Evolutionary conservation across 306 rosid species (phyloP), one percentile per base, ranked within the genome.

Genomic region (Cicer arietinum): DNA sequence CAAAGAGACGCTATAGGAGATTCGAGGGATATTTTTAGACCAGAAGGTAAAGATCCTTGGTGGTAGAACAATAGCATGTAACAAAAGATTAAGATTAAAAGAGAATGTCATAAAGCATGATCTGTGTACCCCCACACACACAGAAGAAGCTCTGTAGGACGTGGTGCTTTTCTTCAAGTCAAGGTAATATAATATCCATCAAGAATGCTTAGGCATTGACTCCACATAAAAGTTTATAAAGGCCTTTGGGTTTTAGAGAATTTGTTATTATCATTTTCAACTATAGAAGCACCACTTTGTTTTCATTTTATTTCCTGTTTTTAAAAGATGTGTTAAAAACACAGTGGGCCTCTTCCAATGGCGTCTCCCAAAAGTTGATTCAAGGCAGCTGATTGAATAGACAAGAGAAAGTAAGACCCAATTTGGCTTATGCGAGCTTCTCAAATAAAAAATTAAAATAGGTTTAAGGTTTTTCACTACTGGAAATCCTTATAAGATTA

Each of bases 301-400:
- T 62, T 7, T 35, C 17, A 12, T 42, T 39, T 62, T 13, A 48
- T 48, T 40, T n/a, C 13, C 7, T n/a, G 13, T 39, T 62, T 40
- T n/a, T 39, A 14, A 8, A 62, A 62, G 12, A 62, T n/a, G 11
- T 62, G 68, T 39, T 77, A 57, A 67, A 64, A 68, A 39, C 62
- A 45, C 57, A 16, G 50, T 25, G 35, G 12, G 51, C 62, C 43
- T 58, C 63, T 59, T 48, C 35, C 53, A 47, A 63, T 69, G 71
- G 46, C n/a, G n/a, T 59, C 62, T 40, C 77, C 76, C 56, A 22
- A 7, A 60, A 20, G 52, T 78, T 47, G 7, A 61, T 78, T 60
- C 13, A 6, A 48, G 60, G 68, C 17, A 69, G 64, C 62, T 78
- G 47, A 78, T 40, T 39, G 47, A 56, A 43, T 40, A 60, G 18